Evolutionary conservation across 768 basidiomycete species (phyloP).

Genomic region (Kwoniella sp.): DNA sequence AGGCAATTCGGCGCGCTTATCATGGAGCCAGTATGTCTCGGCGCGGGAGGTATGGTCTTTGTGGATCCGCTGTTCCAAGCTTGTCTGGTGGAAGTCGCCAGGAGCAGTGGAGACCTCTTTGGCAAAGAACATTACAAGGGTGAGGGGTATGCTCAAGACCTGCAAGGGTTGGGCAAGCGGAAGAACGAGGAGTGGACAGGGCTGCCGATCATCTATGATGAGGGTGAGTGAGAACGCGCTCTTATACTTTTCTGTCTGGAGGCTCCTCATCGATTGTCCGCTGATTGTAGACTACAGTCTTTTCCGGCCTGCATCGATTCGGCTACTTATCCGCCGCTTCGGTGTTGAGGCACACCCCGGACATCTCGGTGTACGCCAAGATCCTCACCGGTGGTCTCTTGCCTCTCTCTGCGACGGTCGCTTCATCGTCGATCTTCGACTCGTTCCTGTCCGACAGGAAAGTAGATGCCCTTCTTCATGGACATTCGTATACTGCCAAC

Average conservation of each 20-base stretch:
- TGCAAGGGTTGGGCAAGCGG: slow-evolving; percentile 11
- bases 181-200: slow-evolving; percentile 62
- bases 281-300: slow-evolving; percentile 61
- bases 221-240: slow-evolving; percentile 56
- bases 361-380: slow-evolving; percentile 90
- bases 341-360: slow-evolving; percentile 72
- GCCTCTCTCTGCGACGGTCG: slow-evolving; percentile 81
- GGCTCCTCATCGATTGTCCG: neutral
- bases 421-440: slow-evolving; percentile 75
- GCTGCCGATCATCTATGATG: slow-evolving; percentile 90
- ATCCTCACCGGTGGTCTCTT: slow-evolving; percentile 89
- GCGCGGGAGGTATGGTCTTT: slow-evolving; percentile 95
- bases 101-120: slow-evolving; percentile 59
- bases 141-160: slow-evolving; percentile 20
- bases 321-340: slow-evolving; percentile 67
- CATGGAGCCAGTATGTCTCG: slow-evolving; percentile 88
- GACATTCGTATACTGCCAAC: slow-evolving; percentile 95
- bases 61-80: slow-evolving; percentile 96
- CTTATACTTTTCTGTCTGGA: neutral
- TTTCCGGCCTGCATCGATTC: slow-evolving; percentile 85
- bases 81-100: slow-evolving; percentile 77
- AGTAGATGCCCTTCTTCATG: slow-evolving; percentile 84
- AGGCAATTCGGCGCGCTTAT: slow-evolving; percentile 67
- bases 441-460: slow-evolving; percentile 77
- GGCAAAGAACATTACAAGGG: slow-evolving; percentile 32